A percentile compares a stretch with the other conserved stretches of the same genome.
These are phyloP conservation scores for Russula emetica DNA, from an alignment of 768 basidiomycete genomes.

Conservation along the genomic window DNA sequence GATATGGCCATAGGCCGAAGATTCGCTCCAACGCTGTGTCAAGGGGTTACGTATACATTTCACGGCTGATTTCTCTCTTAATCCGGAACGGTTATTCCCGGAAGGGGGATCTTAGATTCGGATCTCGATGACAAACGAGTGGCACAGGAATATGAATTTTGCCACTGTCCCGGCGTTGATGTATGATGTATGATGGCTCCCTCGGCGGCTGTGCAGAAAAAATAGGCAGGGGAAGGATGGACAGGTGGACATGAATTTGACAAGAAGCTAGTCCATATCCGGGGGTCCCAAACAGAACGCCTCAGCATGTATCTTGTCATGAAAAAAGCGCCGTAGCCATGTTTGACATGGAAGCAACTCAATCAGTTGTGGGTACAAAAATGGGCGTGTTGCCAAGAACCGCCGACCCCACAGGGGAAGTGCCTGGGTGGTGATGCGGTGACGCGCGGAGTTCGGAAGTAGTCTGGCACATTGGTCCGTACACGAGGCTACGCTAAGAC, in stretches of 20 bases:
- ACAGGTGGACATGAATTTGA: conserved; percentile 22
- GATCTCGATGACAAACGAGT: conserved; percentile 23
- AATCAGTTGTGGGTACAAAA: conserved; percentile 24
- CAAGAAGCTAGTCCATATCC: conserved; percentile 18
- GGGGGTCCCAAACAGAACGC: conserved; percentile 8
- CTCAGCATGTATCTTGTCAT: conserved; percentile 15
- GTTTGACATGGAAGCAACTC: conserved; percentile 28
- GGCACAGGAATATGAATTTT: conserved; percentile 24
- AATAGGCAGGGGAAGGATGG: conserved; percentile 9
- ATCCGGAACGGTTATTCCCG: conserved; percentile 24
- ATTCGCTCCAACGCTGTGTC: conserved; percentile 20
- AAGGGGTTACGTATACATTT: conserved; percentile 22
- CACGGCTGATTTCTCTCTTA: conserved; percentile 16
- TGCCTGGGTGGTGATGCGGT: conserved; percentile 23
- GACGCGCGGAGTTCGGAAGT: conserved; percentile 28
- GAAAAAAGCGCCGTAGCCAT: conserved; percentile 18
- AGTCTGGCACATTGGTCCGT: conserved; percentile 16
- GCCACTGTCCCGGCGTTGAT: conserved; percentile 19
- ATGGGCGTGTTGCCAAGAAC: conserved; percentile 25
- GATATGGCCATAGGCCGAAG: conserved; percentile 17
- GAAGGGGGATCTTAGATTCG: conserved; percentile 15
- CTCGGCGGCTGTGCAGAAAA: conserved; percentile 24
- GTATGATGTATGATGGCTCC: conserved; percentile 17
- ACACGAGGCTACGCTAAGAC: conserved; percentile 27
- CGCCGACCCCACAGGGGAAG: conserved; percentile 28